Percentiles rank a stretch among this genome's conserved stretches.
Evolutionary conservation across 2,329 filamentous ascomycete species (phyloP).

Genomic region (Nemania abortiva): DNA sequence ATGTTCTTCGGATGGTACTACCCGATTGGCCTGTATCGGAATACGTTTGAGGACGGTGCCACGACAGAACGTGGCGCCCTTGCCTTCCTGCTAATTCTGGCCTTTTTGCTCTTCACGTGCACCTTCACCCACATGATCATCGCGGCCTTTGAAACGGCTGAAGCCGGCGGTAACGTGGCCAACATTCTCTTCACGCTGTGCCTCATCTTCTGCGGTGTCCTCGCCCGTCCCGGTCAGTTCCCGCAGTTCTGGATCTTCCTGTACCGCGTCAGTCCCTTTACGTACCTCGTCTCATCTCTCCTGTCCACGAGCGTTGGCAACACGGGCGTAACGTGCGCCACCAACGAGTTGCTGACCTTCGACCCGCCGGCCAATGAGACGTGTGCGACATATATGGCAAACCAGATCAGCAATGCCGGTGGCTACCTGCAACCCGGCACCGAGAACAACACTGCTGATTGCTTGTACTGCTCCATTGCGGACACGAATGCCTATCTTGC

Average conservation of each 20-base stretch:
- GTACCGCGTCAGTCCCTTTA: slow-evolving; percentile 80
- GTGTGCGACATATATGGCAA: slow-evolving; percentile 67
- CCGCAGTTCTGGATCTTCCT: slow-evolving; percentile 83
- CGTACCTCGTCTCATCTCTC: slow-evolving; percentile 77
- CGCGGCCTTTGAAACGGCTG: slow-evolving; percentile 78
- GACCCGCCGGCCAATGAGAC: slow-evolving; percentile 65
- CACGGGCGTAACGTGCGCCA: slow-evolving; percentile 68
- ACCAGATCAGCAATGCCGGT: slow-evolving; percentile 63
- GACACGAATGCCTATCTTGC: slow-evolving; percentile 56
- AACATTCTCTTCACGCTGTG: slow-evolving; percentile 79
- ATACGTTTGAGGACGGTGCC: slow-evolving; percentile 71
- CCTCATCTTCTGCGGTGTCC: slow-evolving; percentile 81
- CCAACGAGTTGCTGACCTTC: slow-evolving; percentile 74
- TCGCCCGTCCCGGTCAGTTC: slow-evolving; percentile 71
- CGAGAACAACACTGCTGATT: slow-evolving; percentile 57
- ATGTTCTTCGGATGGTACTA: slow-evolving; percentile 90
- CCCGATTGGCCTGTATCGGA: slow-evolving; percentile 80
- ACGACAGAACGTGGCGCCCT: slow-evolving; percentile 78
- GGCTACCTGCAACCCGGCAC: slow-evolving; percentile 50
- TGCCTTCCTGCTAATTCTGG: slow-evolving; percentile 81
- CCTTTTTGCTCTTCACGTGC: slow-evolving; percentile 83
- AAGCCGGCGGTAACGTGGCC: slow-evolving; percentile 80
- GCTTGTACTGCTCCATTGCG: slow-evolving; percentile 57
- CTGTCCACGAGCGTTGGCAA: slow-evolving; percentile 73
- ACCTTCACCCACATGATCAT: slow-evolving; percentile 86